A percentile compares a stretch with the other conserved stretches of the same genome.
Conservation (phyloP, 495 filamentous ascomycete species). For the Xylaria intraflava region DNA sequence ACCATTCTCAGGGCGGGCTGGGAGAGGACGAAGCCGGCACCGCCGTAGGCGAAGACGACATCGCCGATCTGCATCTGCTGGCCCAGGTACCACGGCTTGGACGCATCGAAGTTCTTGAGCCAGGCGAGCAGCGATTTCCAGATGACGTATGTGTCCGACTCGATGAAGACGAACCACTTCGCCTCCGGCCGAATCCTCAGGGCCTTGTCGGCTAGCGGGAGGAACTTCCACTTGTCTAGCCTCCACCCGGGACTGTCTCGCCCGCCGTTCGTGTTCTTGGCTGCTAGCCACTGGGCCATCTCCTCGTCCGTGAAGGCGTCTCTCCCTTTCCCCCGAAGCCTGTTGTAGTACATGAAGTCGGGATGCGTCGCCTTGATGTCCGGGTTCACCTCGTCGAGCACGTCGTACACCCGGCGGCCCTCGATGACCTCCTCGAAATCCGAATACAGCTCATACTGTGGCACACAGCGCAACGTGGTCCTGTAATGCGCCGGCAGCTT, state of each 20-base stretch:
- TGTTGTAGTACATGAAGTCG: slow-evolving; percentile 31
- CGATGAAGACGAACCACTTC: slow-evolving; percentile 60
- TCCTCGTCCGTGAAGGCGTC: slow-evolving; percentile 21
- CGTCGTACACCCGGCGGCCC: slow-evolving; percentile 36
- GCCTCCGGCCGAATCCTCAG: slow-evolving; percentile 38
- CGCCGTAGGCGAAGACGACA: slow-evolving; percentile 48
- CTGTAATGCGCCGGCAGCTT: slow-evolving; percentile 45
- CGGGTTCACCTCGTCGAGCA: slow-evolving; percentile 24
- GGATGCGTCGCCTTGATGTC: slow-evolving; percentile 23
- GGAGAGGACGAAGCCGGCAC: slow-evolving; percentile 48
- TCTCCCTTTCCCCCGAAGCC: slow-evolving; percentile 21
- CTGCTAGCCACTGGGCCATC: slow-evolving; percentile 19
- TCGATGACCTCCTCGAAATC: slow-evolving; percentile 40
- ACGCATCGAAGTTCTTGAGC: slow-evolving; percentile 40
- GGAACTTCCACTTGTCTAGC: slow-evolving; percentile 62
- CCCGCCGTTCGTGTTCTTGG: slow-evolving; percentile 24
- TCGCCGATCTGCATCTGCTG: slow-evolving; percentile 34
- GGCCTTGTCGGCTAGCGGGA: slow-evolving; percentile 52
- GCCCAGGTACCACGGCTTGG: slow-evolving; percentile 45
- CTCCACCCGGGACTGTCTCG: slow-evolving; percentile 41
- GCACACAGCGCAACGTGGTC: slow-evolving; percentile 38
- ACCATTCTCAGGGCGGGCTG: slow-evolving; percentile 40
- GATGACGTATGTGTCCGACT: slow-evolving; percentile 56
- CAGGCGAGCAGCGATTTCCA: slow-evolving; percentile 51
- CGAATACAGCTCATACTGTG: slow-evolving; percentile 45